Conservation (phyloP, 2,329 filamentous ascomycete species). For the Fusarium chlamydosporum region DNA sequence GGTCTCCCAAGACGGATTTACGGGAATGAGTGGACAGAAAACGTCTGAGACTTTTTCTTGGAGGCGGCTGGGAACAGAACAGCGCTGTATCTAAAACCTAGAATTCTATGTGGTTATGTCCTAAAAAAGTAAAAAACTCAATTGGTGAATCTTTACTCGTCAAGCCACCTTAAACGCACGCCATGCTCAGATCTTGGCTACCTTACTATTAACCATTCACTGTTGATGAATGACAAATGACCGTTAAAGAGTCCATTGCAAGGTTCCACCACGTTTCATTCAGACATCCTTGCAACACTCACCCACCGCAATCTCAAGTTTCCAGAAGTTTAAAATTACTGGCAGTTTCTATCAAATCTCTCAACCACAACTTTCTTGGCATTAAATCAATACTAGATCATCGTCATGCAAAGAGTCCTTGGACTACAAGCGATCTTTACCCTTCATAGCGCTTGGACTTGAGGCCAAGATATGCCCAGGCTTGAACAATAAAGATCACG, state of each 20-base stretch:
- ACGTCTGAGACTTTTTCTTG: slow-evolving; percentile 14
- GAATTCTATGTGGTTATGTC: neutral
- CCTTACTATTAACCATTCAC: slow-evolving; percentile 27
- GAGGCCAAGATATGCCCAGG: slow-evolving; percentile 3
- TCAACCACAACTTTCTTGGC: slow-evolving; percentile 25
- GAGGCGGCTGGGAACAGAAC: slow-evolving; percentile 7
- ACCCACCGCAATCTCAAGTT: slow-evolving; percentile 32
- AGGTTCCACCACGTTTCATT: slow-evolving; percentile 43
- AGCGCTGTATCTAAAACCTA: slow-evolving; percentile 1
- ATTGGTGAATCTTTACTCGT: slow-evolving; percentile 19
- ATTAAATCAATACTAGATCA: slow-evolving; percentile 10
- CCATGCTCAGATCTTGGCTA: slow-evolving; percentile 7
- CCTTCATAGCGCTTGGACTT: neutral
- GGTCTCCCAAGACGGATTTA: slow-evolving; percentile 14
- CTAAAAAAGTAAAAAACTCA: slow-evolving; percentile 2
- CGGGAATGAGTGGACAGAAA: slow-evolving; percentile 17
- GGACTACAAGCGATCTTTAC: slow-evolving; percentile 9
- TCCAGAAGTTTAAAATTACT: slow-evolving; percentile 32
- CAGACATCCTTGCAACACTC: slow-evolving; percentile 25
- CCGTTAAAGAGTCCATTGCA: slow-evolving; percentile 22
- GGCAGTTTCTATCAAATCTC: slow-evolving; percentile 4
- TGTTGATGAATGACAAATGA: slow-evolving; percentile 39
- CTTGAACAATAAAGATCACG: neutral
- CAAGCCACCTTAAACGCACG: slow-evolving; percentile 18
- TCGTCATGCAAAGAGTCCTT: slow-evolving; percentile 4